Conservation (phyloP, 2,329 filamentous ascomycete genomes). For the Fusarium ambrosium region DNA sequence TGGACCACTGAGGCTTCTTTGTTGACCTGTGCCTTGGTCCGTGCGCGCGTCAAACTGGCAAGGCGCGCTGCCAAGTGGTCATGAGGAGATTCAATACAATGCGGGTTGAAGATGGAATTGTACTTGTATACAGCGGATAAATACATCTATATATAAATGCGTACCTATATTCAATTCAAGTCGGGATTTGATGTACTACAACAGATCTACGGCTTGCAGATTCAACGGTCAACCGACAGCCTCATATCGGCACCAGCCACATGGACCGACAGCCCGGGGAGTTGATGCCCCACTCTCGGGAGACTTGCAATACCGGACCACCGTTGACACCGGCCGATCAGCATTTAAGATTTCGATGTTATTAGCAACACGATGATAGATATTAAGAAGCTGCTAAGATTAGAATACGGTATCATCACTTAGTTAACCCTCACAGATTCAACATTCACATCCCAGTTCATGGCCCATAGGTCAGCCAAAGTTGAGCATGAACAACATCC, state of each 20-base stretch:
- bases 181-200: neutral
- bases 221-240: neutral
- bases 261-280: slow-evolving; percentile 25
- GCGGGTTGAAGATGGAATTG: neutral
- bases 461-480: neutral
- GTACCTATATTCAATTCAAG: neutral
- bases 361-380: neutral
- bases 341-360: slow-evolving; percentile 9
- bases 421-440: neutral
- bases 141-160: neutral
- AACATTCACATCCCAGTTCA: neutral
- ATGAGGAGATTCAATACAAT: slow-evolving; percentile 12
- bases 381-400: neutral
- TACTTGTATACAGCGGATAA: neutral
- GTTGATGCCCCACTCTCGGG: slow-evolving; percentile 24
- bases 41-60: slow-evolving; percentile 49
- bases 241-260: slow-evolving; percentile 32
- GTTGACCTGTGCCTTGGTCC: slow-evolving; percentile 49
- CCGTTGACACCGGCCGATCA: slow-evolving; percentile 37
- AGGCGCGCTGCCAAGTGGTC: slow-evolving; percentile 41
- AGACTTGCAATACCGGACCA: slow-evolving; percentile 27
- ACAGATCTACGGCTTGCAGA: neutral
- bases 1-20: slow-evolving; percentile 45
- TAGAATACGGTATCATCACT: neutral
- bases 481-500: neutral